Evolutionary conservation across 2,329 filamentous ascomycete species (phyloP).

Genomic region (Fusarium hainanense): DNA sequence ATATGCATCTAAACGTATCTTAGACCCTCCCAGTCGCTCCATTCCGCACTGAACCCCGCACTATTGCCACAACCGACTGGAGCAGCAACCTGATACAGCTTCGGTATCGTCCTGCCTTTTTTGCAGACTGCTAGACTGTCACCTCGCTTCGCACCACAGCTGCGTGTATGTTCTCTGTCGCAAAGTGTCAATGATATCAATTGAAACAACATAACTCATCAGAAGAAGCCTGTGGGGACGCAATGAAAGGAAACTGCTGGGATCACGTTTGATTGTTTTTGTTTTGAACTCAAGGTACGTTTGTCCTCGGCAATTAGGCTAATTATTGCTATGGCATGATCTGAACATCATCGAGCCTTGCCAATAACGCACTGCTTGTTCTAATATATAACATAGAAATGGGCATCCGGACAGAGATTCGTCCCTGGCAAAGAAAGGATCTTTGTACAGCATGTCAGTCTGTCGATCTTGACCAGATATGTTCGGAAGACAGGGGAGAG

Average conservation of each 20-base stretch:
- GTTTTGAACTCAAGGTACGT: background rate
- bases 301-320: background rate
- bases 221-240: too few species aligned
- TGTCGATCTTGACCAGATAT: background rate
- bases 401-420: rapidly evolving
- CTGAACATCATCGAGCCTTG: background rate
- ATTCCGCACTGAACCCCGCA: background rate
- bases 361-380: background rate
- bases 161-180: too few species aligned
- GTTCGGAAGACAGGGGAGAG: background rate
- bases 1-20: background rate
- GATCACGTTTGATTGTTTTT: background rate
- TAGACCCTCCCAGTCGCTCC: background rate
- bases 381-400: background rate
- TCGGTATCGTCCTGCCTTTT: too few species aligned
- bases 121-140: too few species aligned
- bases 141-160: too few species aligned
- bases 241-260: too few species aligned
- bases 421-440: background rate
- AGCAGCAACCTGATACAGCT: too few species aligned
- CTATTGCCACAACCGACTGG: too few species aligned
- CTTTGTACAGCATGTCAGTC: background rate
- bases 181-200: too few species aligned
- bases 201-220: too few species aligned
- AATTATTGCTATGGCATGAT: background rate